These are phyloP conservation scores for Immersiella caudata DNA, from an alignment of 495 filamentous ascomycete genomes.

Conservation along the genomic window DNA sequence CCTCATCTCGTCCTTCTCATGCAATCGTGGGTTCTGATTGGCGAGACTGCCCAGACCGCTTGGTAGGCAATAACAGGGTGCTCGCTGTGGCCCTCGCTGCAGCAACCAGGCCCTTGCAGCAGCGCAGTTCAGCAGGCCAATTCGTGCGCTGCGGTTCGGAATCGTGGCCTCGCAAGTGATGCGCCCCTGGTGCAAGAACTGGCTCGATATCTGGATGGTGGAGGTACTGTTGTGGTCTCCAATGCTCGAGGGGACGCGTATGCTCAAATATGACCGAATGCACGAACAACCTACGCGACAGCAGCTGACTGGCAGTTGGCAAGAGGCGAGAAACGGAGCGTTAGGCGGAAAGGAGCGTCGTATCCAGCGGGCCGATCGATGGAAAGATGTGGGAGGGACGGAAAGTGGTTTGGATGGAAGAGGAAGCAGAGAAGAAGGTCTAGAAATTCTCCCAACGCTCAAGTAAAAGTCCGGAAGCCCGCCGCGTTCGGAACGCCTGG, in stretches of 20 bases:
- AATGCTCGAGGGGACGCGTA: background rate
- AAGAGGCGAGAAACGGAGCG: background rate
- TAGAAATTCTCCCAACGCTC: background rate
- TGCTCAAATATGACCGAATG: background rate
- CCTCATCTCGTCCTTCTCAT: conserved; percentile 41
- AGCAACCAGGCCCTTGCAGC: conserved; percentile 13
- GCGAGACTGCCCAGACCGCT: conserved; percentile 31
- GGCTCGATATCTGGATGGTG: background rate
- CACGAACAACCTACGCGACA: background rate
- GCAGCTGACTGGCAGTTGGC: background rate
- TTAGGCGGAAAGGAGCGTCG: conserved; percentile 5
- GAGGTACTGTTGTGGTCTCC: background rate
- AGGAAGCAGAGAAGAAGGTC: background rate
- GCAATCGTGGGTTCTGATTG: conserved; percentile 34
- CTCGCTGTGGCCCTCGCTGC: conserved; percentile 12
- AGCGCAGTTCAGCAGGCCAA: background rate
- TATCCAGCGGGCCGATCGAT: background rate
- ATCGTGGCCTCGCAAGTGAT: conserved; percentile 2
- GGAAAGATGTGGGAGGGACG: conserved; percentile 5
- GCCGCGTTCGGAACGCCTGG: conserved; percentile 3
- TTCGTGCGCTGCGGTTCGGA: background rate
- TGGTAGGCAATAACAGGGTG: conserved; percentile 5
- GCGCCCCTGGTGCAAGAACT: background rate
- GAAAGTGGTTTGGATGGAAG: background rate
- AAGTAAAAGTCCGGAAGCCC: background rate